Base-by-base conservation (phyloP, 2,329 filamentous ascomycete genomes). In the Sarocladium brachiariae region DNA sequence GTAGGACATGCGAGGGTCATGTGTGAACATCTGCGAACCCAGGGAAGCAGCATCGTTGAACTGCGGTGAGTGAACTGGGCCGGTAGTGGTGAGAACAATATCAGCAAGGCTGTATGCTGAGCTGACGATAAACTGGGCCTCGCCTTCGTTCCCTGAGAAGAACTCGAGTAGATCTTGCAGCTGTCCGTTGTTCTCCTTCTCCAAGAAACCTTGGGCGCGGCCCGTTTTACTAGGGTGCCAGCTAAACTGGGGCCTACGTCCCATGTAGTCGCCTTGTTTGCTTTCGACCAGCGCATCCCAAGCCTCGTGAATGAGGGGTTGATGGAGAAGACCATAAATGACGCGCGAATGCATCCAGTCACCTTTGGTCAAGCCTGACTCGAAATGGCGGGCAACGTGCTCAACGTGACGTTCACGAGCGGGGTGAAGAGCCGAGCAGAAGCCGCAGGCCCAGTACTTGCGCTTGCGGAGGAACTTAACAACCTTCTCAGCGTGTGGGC, bases 281-380 rank as follows among this genome's bases (percentile, higher is more conserved):
- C 67, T 68, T 31, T 66, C 65, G 46, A 80, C 70, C 27, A 83
- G 65, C 1, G 72, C 70, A 54, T 81, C 80, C 82, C 83, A 86
- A 4, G 78, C 77, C 49, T 77, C 73, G 55, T 77, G 74, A 38
- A 85, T 76, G 30, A 77, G 72, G 1, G 81, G 76, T 60, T 86
- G 82, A 58, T 84, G 83, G n/a, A 86, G 68, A 10, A 86, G 68
- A 5, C 80, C 82, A 56, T 84, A 83, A 46, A 86, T 77, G 52
- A 86, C 81, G 41, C 83, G 80, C 2, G 81, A 84, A 60, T 85
- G 83, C 68, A 83, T 80, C 83, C 82, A 86, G 57, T 86, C 81
- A 18, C 72, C 70, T 59, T 82, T 81, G 54, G 78, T 81, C 64
- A 80, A 75, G 48, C 78, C 78, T 16, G 72, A 70, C 61, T 85